Evolutionary conservation across 768 basidiomycete species (phyloP), one percentile per base, ranked within the genome.

Genomic region (Tulasnella sp.): DNA sequence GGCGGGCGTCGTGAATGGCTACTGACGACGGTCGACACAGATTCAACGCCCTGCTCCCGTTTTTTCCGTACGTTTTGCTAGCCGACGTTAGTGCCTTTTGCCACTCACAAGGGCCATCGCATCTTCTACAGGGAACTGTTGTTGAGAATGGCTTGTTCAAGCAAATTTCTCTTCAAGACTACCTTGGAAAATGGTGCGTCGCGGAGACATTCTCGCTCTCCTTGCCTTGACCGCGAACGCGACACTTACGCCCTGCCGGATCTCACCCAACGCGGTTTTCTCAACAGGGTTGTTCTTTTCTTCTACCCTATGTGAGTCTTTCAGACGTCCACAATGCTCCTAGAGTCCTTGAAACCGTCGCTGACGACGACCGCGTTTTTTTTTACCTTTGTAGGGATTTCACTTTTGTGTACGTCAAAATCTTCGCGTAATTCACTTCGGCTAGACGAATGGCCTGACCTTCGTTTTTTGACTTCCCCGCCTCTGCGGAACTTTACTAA

Each of bases 261-360:
- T 18, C 75, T 76, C 71, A 71, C 2, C 71, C 71, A 9, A 68
- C 27, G 81, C 34, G 68, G 44, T 79, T 24, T 48, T 79, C 24
- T 73, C 42, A 38, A 44, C 79, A 96, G 96, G 95, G 92, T 97
- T n/a, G 89, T 96, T 46, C 90, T 98, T 24, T 89, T 97, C 85
- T 97, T 97, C 88, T 98, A 98, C 87, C 96, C 96, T 7, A 90
- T 97, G 94, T 95, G 87, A 81, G 92, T 85, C 74, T 79, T 52
- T 58, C 81, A 74, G 81, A n/a, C 76, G 24, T 75, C 7, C 46
- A 19, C 75, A 8, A 6, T 9, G n/a, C 14, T 9, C 9, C 36
- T 72, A 40, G 3, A 3, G 34, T 36, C 34, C 36, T 6, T 72
- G 44, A 56, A 44, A 36, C 21, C 39, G 44, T 27, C 56, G 48